Evolutionary conservation across 1,284 basidiomycete species (phyloP).

Genomic region (Ceratorhiza oryzae-sativae): DNA sequence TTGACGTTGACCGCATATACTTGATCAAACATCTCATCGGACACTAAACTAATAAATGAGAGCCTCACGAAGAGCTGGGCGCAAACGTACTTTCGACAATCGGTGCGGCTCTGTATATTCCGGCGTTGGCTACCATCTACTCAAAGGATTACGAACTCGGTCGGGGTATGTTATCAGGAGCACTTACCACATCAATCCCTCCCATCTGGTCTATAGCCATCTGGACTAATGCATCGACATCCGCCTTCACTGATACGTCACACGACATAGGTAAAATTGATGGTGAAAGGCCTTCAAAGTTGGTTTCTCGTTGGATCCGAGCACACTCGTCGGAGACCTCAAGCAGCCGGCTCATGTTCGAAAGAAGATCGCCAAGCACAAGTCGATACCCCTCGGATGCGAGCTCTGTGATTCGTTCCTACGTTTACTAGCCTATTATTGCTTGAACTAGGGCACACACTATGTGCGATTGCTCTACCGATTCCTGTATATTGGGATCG

Average conservation of each 20-base stretch:
- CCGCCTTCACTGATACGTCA: slow-evolving; percentile 3
- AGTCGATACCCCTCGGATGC: slow-evolving; percentile 14
- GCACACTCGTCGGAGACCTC: neutral
- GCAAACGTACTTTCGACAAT: slow-evolving; percentile 6
- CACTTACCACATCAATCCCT: slow-evolving; percentile 10
- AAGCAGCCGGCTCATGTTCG: neutral
- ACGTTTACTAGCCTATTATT: neutral
- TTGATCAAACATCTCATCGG: slow-evolving; percentile 42
- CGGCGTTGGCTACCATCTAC: slow-evolving; percentile 36
- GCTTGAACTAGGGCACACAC: neutral
- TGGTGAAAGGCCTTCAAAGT: neutral
- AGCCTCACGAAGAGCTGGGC: neutral
- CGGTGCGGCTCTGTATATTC: neutral
- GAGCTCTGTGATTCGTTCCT: neutral
- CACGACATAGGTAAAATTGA: neutral
- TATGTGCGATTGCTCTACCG: slow-evolving; percentile 7
- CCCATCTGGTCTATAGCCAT: neutral
- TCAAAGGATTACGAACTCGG: neutral
- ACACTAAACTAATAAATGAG: neutral
- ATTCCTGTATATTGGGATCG: neutral
- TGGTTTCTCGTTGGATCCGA: neutral
- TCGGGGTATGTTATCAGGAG: neutral
- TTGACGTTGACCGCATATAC: slow-evolving; percentile 45
- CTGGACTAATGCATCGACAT: slow-evolving; percentile 6
- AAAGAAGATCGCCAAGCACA: slow-evolving; percentile 11